Evolutionary conservation across 257 asterid genomes (phyloP).

Genomic region (Solanum chilense): DNA sequence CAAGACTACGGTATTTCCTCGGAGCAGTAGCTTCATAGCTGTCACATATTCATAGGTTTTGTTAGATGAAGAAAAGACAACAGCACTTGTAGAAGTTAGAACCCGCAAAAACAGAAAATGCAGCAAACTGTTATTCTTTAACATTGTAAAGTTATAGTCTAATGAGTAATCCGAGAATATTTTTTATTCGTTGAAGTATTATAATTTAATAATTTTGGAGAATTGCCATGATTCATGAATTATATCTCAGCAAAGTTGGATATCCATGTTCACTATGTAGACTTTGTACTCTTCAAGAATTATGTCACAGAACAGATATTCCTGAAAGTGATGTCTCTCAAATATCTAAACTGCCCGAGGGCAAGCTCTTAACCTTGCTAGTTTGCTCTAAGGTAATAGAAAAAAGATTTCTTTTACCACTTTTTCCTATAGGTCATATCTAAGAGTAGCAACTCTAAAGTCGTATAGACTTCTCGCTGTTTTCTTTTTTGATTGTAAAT

Average conservation of each 20-base stretch:
- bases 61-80: background rate
- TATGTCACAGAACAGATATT: background rate
- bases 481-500: background rate
- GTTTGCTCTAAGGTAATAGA: background rate
- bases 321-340: background rate
- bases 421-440: background rate
- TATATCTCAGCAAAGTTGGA: background rate
- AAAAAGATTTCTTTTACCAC: background rate
- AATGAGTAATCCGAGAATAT: background rate
- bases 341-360: background rate
- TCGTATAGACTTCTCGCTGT: background rate
- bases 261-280: background rate
- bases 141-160: background rate
- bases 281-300: background rate
- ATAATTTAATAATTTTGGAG: background rate
- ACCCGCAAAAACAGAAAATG: no score
- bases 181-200: background rate
- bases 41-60: slow-evolving; percentile 9
- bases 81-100: background rate
- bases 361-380: background rate
- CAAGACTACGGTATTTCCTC: slow-evolving; percentile 68
- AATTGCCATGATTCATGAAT: background rate
- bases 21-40: slow-evolving; percentile 96
- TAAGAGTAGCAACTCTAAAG: background rate
- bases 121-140: background rate